phyloP scores from a whole-genome alignment of 805 yeast genomes.

The Schwanniomyces occidentalis region DNA sequence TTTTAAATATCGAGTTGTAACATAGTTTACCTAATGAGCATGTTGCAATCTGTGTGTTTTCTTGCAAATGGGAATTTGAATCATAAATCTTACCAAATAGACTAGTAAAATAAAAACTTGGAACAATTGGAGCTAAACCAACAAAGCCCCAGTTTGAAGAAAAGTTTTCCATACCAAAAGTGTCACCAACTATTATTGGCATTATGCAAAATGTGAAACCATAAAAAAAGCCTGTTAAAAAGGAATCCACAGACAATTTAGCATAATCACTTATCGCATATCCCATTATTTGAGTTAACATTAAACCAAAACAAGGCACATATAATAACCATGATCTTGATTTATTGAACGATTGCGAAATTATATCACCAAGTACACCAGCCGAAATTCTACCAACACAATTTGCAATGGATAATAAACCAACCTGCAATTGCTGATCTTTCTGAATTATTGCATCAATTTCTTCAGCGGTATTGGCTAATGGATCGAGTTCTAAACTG shows the following conservation, averaged over 20 bases:
- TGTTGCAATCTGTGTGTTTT: constrained; percentile 12
- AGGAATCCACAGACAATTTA: constrained; percentile 50
- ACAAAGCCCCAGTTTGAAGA: constrained; percentile 75
- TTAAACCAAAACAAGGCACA: constrained; percentile 49
- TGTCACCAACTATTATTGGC: constrained; percentile 76
- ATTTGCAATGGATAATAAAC: constrained; percentile 65
- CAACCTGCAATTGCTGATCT: constrained; percentile 72
- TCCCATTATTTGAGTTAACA: constrained; percentile 54
- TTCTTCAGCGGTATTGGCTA: constrained; percentile 9
- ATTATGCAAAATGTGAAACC: constrained; percentile 71
- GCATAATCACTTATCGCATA: constrained; percentile 29
- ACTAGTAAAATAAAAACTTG: constrained; percentile 59
- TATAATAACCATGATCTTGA: constrained; percentile 57
- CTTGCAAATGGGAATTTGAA: constrained; percentile 24
- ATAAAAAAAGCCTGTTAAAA: constrained; percentile 67
- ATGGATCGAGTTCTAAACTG: constrained; percentile 4
- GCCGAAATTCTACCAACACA: constrained; percentile 65
- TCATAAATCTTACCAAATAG: constrained; percentile 69
- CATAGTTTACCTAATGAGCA: constrained; percentile 37
- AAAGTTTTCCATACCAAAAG: constrained; percentile 67
- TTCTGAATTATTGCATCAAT: constrained; percentile 43
- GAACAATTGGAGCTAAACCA: constrained; percentile 63
- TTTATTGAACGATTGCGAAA: constrained; percentile 44
- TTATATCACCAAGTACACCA: constrained; percentile 65
- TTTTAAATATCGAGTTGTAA: constrained; percentile 47